These are phyloP conservation scores for Coemansia sp. DNA, from an alignment of 192 early-diverging fungal species.

Conservation along the genomic window DNA sequence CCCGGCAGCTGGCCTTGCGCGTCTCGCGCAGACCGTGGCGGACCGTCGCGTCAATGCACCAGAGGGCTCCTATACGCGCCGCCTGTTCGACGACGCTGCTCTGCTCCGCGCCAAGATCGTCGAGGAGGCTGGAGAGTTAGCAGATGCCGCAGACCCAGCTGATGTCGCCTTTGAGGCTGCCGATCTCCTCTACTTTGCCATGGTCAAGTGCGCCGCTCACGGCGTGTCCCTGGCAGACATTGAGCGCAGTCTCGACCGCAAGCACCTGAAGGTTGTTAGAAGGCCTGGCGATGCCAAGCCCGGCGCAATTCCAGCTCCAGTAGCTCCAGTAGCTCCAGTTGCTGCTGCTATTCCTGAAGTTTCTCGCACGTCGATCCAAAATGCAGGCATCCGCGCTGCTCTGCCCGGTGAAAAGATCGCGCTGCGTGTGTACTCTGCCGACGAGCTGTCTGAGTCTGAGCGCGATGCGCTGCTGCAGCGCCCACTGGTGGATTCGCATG, in stretches of 20 bases:
- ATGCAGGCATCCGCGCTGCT: constrained; percentile 28
- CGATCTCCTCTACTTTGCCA: constrained; percentile 94
- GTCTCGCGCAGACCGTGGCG: constrained; percentile 69
- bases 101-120: constrained; percentile 91
- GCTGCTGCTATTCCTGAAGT: constrained; percentile 14
- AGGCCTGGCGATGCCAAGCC: constrained; percentile 95
- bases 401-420: constrained; percentile 63
- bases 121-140: constrained; percentile 94
- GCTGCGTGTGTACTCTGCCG: constrained; percentile 72
- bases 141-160: constrained; percentile 69
- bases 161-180: constrained; percentile 96
- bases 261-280: constrained; percentile 82
- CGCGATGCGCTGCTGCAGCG: constrained; percentile 73
- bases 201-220: constrained; percentile 81
- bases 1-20: constrained; percentile 70
- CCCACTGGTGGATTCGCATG: constrained; percentile 89
- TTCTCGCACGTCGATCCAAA: constrained; percentile 45
- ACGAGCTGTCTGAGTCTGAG: constrained; percentile 56
- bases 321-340: not conserved
- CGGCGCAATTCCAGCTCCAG: not conserved
- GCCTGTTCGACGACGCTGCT: constrained; percentile 81
- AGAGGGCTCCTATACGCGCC: constrained; percentile 87
- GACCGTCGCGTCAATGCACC: constrained; percentile 75
- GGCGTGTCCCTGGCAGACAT: constrained; percentile 86
- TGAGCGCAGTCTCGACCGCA: constrained; percentile 81